Evolutionary conservation across 129 eudicot species (phyloP), one percentile per base, ranked within the genome.

Genomic region (Flaveria brownii): DNA sequence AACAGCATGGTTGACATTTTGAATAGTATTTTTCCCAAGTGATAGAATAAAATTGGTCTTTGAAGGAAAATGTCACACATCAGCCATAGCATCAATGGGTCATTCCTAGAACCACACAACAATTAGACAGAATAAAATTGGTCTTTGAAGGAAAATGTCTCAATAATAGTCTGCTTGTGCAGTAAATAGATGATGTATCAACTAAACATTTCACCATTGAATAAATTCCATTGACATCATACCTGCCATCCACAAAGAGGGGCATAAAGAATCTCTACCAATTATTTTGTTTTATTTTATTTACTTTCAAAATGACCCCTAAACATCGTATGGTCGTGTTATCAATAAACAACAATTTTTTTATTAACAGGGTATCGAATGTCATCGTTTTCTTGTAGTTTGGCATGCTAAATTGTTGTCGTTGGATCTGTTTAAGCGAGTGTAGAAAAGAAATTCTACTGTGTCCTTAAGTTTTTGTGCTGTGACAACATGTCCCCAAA

Each of bases 141-240:
- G 39, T 59, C 64, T 55, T 6, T 9, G 62, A 55, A 55, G 62
- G 13, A 55, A 55, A 55, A 55, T 55, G 62, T 18, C 26, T 25
- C 20, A 55, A 55, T 55, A 11, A 17, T 20, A 17, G 62, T 55
- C 26, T 55, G 26, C 9, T 55, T 23, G 26, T 55, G 20, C 11
- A 55, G 26, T 5, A 30, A 30, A 0, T 36, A 36, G 41, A 36
- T 36, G 41, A 36, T 36, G 41, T 5, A 36, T 36, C 41, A 36
- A 36, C 62, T 55, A 55, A 55, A 18, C 13, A 55, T 55, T 55
- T 55, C 62, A 57, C 20, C 68, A 61, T 61, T 57, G 30, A 57
- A 55, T 55, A 55, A 17, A 55, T 18, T 18, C 25, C 62, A 18
- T 17, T 55, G 11, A 11, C 11, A 25, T 55, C 25, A 18, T 51